Evolutionary conservation across 2,329 filamentous ascomycete species (phyloP).

Genomic region (Phyllosticta citrichinensis): DNA sequence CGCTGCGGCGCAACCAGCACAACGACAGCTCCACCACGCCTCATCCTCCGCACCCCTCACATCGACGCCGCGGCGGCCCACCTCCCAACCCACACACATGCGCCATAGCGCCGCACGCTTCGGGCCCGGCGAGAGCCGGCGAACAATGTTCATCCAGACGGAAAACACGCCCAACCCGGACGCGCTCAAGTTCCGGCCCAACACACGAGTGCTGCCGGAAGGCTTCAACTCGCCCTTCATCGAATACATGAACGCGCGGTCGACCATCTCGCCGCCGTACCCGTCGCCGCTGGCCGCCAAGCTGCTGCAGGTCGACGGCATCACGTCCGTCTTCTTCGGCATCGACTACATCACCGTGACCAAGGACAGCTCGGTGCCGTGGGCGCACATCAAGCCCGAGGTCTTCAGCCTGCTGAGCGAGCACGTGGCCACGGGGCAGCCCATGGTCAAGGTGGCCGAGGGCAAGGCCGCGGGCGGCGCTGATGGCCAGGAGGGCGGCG

Average conservation of each 20-base stretch:
- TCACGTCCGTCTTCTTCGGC: conserved; percentile 92
- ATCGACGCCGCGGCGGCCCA: conserved; percentile 22
- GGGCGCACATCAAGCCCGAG: conserved; percentile 92
- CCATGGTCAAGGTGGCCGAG: conserved; percentile 64
- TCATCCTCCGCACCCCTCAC: conserved; percentile 23
- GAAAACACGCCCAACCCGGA: conserved; percentile 91
- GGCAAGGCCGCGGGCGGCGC: conserved; percentile 37
- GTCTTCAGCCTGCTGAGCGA: conserved; percentile 94
- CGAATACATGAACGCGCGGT: conserved; percentile 83
- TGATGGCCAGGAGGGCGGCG: conserved; percentile 36
- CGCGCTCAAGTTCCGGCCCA: conserved; percentile 89
- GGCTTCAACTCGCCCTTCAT: conserved; percentile 65
- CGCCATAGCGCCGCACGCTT: neutral
- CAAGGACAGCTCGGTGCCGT: conserved; percentile 77
- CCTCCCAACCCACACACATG: conserved; percentile 18
- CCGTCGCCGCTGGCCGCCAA: conserved; percentile 85
- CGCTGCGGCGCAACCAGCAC: conserved; percentile 16
- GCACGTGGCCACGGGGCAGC: conserved; percentile 72
- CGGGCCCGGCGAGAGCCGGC: conserved; percentile 21
- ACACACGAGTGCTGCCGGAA: conserved; percentile 73
- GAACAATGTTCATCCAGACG: conserved; percentile 96
- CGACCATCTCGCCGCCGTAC: conserved; percentile 78
- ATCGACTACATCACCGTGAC: conserved; percentile 94
- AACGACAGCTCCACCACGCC: conserved; percentile 25
- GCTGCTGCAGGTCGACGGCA: conserved; percentile 86